Percentiles rank a stretch among this genome's conserved stretches.
These are phyloP conservation scores for Xylariomycetidae sp. DNA, from an alignment of 2,329 filamentous ascomycete species.

Conservation along the genomic window DNA sequence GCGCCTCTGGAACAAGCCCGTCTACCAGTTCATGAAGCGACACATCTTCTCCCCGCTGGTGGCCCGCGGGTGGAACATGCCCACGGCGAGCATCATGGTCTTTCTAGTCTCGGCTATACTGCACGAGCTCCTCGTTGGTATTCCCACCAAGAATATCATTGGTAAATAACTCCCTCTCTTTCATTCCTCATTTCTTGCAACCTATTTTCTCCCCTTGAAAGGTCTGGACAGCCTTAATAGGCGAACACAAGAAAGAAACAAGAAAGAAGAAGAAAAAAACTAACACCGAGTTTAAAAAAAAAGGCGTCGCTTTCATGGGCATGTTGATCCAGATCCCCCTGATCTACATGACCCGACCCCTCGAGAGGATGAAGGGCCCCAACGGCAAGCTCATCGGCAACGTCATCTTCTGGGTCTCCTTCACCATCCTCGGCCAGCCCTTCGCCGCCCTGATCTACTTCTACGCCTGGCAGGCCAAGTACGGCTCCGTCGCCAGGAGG, in stretches of 20 bases:
- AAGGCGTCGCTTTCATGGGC: slow-evolving; percentile 84
- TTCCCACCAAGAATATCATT: slow-evolving; percentile 91
- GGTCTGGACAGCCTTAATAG: no score
- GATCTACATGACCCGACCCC: slow-evolving; percentile 71
- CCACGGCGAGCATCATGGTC: slow-evolving; percentile 70
- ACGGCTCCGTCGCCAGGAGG: slow-evolving; percentile 68
- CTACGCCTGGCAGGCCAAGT: slow-evolving; percentile 98
- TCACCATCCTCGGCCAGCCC: slow-evolving; percentile 92
- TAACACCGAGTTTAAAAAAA: slow-evolving; percentile 5
- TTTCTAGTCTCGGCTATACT: slow-evolving; percentile 85
- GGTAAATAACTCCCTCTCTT: slow-evolving; percentile 44
- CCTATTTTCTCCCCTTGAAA: neutral
- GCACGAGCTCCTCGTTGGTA: slow-evolving; percentile 87
- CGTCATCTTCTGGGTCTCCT: slow-evolving; percentile 92
- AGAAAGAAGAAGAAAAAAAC: neutral
- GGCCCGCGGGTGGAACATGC: slow-evolving; percentile 72
- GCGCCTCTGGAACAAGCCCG: slow-evolving; percentile 96
- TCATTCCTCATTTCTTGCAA: neutral
- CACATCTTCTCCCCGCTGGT: slow-evolving; percentile 89
- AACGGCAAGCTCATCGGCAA: slow-evolving; percentile 82
- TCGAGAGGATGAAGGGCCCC: slow-evolving; percentile 73
- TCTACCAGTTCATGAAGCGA: slow-evolving; percentile 93
- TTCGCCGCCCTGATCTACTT: slow-evolving; percentile 91
- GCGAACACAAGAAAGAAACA: neutral
- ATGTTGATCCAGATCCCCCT: slow-evolving; percentile 93